Percentiles rank a stretch among this genome's conserved stretches.
Evolutionary conservation across 192 early-diverging fungal species (phyloP).

Genomic region (Umbelopsis isabellina): DNA sequence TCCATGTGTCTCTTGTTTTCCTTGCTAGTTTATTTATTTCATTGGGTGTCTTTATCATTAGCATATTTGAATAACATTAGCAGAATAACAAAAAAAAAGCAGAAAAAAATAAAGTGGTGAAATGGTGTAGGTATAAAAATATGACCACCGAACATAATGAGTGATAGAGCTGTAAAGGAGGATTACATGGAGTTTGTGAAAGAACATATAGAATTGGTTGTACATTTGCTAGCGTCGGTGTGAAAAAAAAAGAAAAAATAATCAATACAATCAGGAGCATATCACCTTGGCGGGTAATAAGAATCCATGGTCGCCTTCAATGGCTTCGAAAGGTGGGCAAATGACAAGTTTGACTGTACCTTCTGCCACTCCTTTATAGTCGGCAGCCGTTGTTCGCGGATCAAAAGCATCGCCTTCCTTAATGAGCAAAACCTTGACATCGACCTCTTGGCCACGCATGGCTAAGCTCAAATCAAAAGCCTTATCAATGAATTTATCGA

Average conservation of each 20-base stretch:
- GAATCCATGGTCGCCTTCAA: constrained; percentile 40
- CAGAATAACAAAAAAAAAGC: too few relatives aligned
- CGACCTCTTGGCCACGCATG: constrained; percentile 29
- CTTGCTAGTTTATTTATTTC: too few relatives aligned
- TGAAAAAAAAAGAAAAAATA: not conserved
- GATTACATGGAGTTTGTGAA: not conserved
- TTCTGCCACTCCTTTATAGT: constrained; percentile 26
- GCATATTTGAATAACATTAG: too few relatives aligned
- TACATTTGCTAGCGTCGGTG: not conserved
- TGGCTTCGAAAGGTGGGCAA: constrained; percentile 31
- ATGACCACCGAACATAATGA: too few relatives aligned
- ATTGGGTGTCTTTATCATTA: too few relatives aligned
- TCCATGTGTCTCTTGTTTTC: too few relatives aligned
- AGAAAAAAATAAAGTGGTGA: too few relatives aligned
- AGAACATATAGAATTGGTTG: not conserved
- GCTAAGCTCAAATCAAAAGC: constrained; percentile 17
- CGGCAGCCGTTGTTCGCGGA: constrained; percentile 25
- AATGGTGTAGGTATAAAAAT: not conserved
- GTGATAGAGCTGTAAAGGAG: not conserved
- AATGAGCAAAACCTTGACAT: constrained; percentile 13
- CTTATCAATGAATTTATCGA: constrained; percentile 21
- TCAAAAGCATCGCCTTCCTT: constrained; percentile 32
- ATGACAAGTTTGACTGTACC: constrained; percentile 31
- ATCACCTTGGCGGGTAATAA: constrained; percentile 33
- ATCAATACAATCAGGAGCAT: not conserved